Evolutionary conservation across 306 rosid species (phyloP), one percentile per base, ranked within the genome.

Genomic region (Gastrolobium villosum): DNA sequence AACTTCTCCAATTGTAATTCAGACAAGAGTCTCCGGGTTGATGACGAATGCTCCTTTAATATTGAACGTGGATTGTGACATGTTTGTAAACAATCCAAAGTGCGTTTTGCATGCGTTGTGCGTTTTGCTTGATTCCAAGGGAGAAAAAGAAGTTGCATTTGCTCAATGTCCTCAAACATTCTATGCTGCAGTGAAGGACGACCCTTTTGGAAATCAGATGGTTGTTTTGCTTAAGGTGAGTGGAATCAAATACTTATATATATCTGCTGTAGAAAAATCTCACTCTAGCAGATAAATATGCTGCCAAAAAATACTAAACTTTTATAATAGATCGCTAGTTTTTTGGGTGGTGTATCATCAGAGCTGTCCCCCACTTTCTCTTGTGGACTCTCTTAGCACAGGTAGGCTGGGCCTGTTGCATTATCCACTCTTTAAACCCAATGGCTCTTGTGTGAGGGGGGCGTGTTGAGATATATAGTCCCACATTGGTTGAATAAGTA

Each of bases 1-100:
- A 60, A 68, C 56, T 56, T 57, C 7, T 3, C 5, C 8, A 26
- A 53, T 11, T 39, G 56, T n/a, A 34, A 63, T 78, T 70, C 80
- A 90, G 93, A 55, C 92, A 2, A 90, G 93, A 76, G 92, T 92
- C 2, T 90, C 94, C 0, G 91, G 89, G 4, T 31, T 90, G 89
- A 87, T 92, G 82, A 90, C 92, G 2, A 92, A 89, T 69, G 94
- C 94, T 5, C 97, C 97, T 0, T 90, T 80, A 3, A 84, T 74
- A 65, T 13, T 90, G 66, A 93, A 90, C n/a, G 79, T 93, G 4
- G 97, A 93, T 48, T 93, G 94, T 6, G 92, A 93, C 75, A 87
- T 90, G 94, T 87, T 83, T 43, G 92, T 75, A 9, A 89, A 86
- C 79, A 87, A 90, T 67, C 88, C 97, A 8, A 75, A 78, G 1